These are phyloP conservation scores for Blastomyces silverae DNA, from an alignment of 2,329 filamentous ascomycete species.

Conservation along the genomic window DNA sequence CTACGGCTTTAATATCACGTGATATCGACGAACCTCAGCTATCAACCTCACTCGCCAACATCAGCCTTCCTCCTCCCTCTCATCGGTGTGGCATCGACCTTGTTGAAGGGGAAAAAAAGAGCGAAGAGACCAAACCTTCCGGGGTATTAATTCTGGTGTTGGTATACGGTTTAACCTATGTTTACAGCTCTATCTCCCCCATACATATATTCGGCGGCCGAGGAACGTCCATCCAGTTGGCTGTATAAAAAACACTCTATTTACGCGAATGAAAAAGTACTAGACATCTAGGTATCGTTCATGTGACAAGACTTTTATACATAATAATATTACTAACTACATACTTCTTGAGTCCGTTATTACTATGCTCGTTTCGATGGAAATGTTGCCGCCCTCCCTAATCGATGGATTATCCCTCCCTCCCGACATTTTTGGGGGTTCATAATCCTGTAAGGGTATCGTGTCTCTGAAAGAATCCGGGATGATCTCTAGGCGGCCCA, in stretches of 20 bases:
- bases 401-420: background rate
- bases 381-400: background rate
- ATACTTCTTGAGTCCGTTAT: background rate
- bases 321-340: background rate
- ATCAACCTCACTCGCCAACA: no score
- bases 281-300: background rate
- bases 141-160: background rate
- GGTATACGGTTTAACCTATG: background rate
- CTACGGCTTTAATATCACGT: no score
- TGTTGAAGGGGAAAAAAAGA: background rate
- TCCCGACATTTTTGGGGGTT: background rate
- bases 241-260: no score
- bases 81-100: background rate
- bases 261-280: background rate
- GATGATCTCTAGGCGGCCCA: conserved; percentile 12
- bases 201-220: no score
- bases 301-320: background rate
- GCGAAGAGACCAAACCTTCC: background rate
- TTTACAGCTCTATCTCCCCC: background rate
- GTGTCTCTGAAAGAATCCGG: conserved; percentile 3
- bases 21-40: background rate
- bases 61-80: no score
- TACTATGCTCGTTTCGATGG: background rate
- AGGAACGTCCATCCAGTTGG: background rate
- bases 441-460: background rate